Percentiles rank a stretch among this genome's conserved stretches.
Conservation (phyloP, 495 filamentous ascomycete species). For the Lasiosphaeria miniovina region DNA sequence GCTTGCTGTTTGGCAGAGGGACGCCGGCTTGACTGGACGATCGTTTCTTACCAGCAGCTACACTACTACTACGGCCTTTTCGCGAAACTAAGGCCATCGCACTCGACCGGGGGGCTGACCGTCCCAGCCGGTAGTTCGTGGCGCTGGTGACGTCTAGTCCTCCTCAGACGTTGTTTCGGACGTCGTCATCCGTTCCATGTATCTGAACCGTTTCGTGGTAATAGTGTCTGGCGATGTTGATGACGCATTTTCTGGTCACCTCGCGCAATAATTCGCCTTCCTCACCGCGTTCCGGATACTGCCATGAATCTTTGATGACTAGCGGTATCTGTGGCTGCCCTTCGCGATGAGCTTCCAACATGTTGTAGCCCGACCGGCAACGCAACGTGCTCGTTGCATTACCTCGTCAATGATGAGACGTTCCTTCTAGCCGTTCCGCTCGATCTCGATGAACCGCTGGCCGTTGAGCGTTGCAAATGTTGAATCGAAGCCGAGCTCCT, state of each 20-base stretch:
- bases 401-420: constrained; percentile 43
- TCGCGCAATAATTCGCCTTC: constrained; percentile 41
- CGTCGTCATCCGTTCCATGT: constrained; percentile 32
- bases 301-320: constrained; percentile 52
- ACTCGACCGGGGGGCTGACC: constrained; percentile 18
- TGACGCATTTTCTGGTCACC: constrained; percentile 35
- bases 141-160: constrained; percentile 37
- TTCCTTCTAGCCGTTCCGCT: constrained; percentile 39
- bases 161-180: constrained; percentile 33
- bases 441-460: constrained; percentile 29
- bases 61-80: constrained; percentile 22
- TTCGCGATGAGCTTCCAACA: constrained; percentile 46
- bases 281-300: constrained; percentile 44
- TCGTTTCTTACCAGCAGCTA: constrained; percentile 32
- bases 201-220: constrained; percentile 45
- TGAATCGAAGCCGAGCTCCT: constrained; percentile 48
- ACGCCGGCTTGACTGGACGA: constrained; percentile 29
- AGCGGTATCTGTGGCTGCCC: constrained; percentile 34
- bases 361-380: constrained; percentile 45
- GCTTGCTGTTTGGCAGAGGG: constrained; percentile 17
- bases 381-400: constrained; percentile 36
- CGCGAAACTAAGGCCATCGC: constrained; percentile 14
- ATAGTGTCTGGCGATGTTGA: constrained; percentile 44
- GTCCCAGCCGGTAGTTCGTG: constrained; percentile 32
- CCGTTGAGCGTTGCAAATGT: constrained; percentile 37